phyloP scores from a whole-genome alignment of 2,329 filamentous ascomycete species.

The Clarireedia paspali region DNA sequence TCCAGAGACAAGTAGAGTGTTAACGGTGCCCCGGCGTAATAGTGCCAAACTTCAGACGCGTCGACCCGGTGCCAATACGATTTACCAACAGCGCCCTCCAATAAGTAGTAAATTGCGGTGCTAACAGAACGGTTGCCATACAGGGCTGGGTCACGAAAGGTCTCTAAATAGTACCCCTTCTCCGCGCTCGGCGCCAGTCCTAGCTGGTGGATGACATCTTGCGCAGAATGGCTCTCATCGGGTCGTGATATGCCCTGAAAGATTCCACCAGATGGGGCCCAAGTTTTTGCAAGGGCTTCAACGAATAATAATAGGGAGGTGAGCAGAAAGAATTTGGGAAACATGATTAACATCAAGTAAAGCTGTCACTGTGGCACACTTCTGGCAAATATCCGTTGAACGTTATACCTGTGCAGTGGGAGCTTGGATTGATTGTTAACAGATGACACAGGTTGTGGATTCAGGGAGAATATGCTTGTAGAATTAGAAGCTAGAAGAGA shows the following conservation, averaged over 20 bases:
- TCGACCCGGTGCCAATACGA: not conserved
- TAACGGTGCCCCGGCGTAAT: not conserved
- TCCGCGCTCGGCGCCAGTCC: not conserved
- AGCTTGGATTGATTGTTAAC: not conserved
- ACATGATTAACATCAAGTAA: not conserved
- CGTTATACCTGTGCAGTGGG: too few relatives aligned
- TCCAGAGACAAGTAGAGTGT: not conserved
- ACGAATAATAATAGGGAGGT: not conserved
- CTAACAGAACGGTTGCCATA: not conserved
- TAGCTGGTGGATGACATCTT: not conserved
- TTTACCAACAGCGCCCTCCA: not conserved
- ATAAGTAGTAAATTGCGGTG: not conserved
- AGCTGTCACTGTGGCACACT: not conserved
- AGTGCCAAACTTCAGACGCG: not conserved
- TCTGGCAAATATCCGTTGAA: not conserved
- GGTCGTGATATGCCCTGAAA: not conserved
- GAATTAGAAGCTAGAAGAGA: not conserved
- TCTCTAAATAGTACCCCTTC: not conserved
- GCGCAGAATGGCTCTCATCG: not conserved
- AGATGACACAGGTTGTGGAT: not conserved
- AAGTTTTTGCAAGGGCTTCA: not conserved
- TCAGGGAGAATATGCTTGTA: not conserved
- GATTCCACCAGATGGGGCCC: not conserved
- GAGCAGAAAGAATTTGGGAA: not conserved
- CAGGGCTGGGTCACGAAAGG: not conserved